Percentiles rank a stretch among this genome's conserved stretches.
phyloP scores from a whole-genome alignment of 1,284 basidiomycete species.

The Sporisorium scitamineum region DNA sequence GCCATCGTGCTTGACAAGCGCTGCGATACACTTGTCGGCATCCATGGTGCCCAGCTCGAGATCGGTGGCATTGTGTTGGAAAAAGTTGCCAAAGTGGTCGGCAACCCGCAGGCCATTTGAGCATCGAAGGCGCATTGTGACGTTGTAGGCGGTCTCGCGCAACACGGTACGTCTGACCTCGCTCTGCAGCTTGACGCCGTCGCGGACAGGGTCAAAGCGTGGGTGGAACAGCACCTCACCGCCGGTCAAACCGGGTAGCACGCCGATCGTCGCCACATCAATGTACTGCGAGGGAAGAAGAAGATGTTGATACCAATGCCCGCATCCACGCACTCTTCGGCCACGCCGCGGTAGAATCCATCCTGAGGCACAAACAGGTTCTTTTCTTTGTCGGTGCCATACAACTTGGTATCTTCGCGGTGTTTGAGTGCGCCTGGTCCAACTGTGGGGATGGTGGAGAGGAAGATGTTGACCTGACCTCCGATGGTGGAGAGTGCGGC shows the following conservation, averaged over 20 bases:
- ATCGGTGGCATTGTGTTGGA: constrained; percentile 80
- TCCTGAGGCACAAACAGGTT: constrained; percentile 82
- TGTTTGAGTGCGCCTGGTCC: constrained; percentile 80
- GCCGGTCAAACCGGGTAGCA: constrained; percentile 82
- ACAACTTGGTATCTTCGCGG: constrained; percentile 78
- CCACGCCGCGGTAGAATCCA: constrained; percentile 82
- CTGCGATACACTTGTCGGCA: constrained; percentile 82
- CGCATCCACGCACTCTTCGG: constrained; percentile 86
- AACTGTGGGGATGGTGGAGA: constrained; percentile 80
- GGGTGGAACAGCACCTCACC: constrained; percentile 95
- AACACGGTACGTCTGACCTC: constrained; percentile 80
- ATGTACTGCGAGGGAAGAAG: constrained; percentile 83
- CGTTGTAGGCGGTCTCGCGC: constrained; percentile 84
- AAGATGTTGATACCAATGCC: constrained; percentile 93
- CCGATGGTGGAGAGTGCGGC: constrained; percentile 83
- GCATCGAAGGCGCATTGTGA: constrained; percentile 83
- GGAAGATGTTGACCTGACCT: constrained; percentile 87
- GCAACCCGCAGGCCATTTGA: constrained; percentile 84
- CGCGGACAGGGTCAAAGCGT: constrained; percentile 81
- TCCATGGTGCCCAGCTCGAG: constrained; percentile 84
- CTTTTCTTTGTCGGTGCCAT: constrained; percentile 90
- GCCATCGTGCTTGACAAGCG: constrained; percentile 76
- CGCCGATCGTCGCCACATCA: constrained; percentile 84
- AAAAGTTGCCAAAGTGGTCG: constrained; percentile 84
- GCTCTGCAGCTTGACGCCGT: constrained; percentile 77